Base-by-base conservation (phyloP, 2,329 filamentous ascomycete genomes). In the Leptographium lundbergii region DNA sequence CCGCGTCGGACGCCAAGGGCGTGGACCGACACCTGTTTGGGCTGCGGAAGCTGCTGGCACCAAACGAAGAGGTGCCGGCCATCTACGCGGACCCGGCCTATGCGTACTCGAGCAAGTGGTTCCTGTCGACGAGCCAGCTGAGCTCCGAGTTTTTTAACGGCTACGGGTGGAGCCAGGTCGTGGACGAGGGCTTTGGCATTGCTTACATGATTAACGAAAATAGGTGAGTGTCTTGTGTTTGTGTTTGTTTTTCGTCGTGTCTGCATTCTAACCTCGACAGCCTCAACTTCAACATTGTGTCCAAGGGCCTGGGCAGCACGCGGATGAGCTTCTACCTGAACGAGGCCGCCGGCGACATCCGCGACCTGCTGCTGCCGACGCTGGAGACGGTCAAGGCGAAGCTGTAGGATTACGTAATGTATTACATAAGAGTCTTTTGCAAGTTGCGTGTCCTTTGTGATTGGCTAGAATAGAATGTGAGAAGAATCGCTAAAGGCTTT, bases 181-280 rank as follows among this genome's bases (percentile, higher is more conserved):
- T 97, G 59, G 91, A 97, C 69, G 89, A 87, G 61, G 94, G 94
- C 34, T 99, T 94, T 74, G 94, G 94, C 64, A 95, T 99, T 69
- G 94, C 94, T 47, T 99, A 99, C 72, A 99, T 99, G 94, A 97
- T 99, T 72, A 99, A 99, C 71, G 92, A 97, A 80, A 95, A 96
- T 74, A 91, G 84, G 87, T 89, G 70, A 72, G 77, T 68, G n/a
- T 53, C 10, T 27, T 3, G 11, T 19, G n/a, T 47, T 32, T n/a
- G 10, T 51, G 36, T 42, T 48, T 14, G 24, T 34, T 42, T 53
- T 45, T 29, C 45, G 27, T 22, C 11, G 7, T 25, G 32, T 3
- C 19, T 56, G 11, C 6, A 29, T 24, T n/a, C 29, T 54, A 24
- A 54, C 58, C 58, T 57, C 34, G 34, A 50, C 64, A 95, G 90